Conservation (phyloP, 2,329 filamentous ascomycete genomes). For the Ophiostoma populinum region DNA sequence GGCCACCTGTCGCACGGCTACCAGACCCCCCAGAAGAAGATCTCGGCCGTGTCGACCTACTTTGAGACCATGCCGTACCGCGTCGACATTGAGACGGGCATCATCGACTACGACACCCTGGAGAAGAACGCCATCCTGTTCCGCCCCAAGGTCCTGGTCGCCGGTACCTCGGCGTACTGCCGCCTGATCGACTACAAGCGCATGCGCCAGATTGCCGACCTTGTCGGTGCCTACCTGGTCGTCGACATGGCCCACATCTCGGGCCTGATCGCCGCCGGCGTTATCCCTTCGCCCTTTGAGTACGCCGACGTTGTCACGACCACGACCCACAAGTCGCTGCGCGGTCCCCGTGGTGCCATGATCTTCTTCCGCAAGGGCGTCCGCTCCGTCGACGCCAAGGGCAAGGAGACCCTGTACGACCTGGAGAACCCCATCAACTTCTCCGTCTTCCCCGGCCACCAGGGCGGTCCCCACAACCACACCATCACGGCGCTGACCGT, state of each 20-base stretch:
- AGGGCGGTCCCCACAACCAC: constrained; percentile 98
- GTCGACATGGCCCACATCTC: constrained; percentile 99
- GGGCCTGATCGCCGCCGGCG: constrained; percentile 78
- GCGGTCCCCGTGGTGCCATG: constrained; percentile 95
- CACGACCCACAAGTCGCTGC: constrained; percentile 97
- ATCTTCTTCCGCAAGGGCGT: constrained; percentile 99
- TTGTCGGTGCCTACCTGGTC: constrained; percentile 82
- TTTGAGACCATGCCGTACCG: constrained; percentile 98
- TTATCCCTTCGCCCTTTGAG: constrained; percentile 84
- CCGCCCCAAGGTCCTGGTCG: constrained; percentile 89
- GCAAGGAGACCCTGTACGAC: constrained; percentile 80
- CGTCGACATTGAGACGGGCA: constrained; percentile 71
- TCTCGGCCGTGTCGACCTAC: constrained; percentile 95
- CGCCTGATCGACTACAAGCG: constrained; percentile 90
- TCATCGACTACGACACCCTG: constrained; percentile 92
- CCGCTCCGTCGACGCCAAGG: constrained; percentile 77
- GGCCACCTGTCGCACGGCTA: constrained; percentile 95
- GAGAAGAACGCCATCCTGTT: constrained; percentile 82
- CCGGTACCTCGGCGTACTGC: constrained; percentile 96
- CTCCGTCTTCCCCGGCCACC: constrained; percentile 97
- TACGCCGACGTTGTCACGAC: constrained; percentile 95
- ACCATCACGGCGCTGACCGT: constrained; percentile 95
- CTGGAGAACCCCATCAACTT: constrained; percentile 95
- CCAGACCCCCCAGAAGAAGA: constrained; percentile 91
- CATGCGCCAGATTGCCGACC: constrained; percentile 92